Evolutionary conservation across 192 early-diverging fungal genomes (phyloP).

Genomic region (Cetraspora pellucida): DNA sequence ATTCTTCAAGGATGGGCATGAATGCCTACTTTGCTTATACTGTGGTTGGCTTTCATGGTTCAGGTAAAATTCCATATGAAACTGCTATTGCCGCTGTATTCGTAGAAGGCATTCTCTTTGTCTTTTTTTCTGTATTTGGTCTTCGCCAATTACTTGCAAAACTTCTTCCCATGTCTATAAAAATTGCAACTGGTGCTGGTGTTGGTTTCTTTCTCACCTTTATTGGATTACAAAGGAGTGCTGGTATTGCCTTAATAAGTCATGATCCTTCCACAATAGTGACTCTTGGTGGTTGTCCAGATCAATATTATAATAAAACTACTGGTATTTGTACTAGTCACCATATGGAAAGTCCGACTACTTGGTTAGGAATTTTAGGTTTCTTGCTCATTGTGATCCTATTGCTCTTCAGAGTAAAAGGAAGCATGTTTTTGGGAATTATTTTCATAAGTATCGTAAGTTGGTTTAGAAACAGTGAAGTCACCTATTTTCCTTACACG

Average conservation of each 20-base stretch:
- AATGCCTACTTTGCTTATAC: constrained; percentile 86
- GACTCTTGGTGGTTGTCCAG: constrained; percentile 64
- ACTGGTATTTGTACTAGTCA: constrained; percentile 57
- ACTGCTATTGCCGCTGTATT: constrained; percentile 80
- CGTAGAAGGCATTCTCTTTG: constrained; percentile 82
- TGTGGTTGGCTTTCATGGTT: constrained; percentile 80
- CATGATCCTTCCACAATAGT: constrained; percentile 66
- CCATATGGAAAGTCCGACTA: constrained; percentile 65
- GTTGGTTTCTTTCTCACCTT: constrained; percentile 80
- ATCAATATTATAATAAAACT: constrained; percentile 50
- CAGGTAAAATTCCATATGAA: constrained; percentile 69
- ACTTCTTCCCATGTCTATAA: constrained; percentile 70
- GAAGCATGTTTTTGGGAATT: constrained; percentile 73
- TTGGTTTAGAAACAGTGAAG: constrained; percentile 68
- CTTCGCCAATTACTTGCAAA: constrained; percentile 79
- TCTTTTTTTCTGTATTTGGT: constrained; percentile 74
- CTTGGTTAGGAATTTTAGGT: constrained; percentile 77
- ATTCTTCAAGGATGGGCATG: too few species aligned
- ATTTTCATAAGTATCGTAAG: constrained; percentile 70
- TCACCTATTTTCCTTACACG: constrained; percentile 81
- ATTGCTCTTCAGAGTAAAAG: constrained; percentile 68
- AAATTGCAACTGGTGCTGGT: constrained; percentile 73
- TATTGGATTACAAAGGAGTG: constrained; percentile 77
- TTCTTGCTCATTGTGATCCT: constrained; percentile 70
- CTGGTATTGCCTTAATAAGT: constrained; percentile 78